Evolutionary conservation across 176 grass and related monocot species (phyloP).

Genomic region (Ampelocalamus luodianensis): DNA sequence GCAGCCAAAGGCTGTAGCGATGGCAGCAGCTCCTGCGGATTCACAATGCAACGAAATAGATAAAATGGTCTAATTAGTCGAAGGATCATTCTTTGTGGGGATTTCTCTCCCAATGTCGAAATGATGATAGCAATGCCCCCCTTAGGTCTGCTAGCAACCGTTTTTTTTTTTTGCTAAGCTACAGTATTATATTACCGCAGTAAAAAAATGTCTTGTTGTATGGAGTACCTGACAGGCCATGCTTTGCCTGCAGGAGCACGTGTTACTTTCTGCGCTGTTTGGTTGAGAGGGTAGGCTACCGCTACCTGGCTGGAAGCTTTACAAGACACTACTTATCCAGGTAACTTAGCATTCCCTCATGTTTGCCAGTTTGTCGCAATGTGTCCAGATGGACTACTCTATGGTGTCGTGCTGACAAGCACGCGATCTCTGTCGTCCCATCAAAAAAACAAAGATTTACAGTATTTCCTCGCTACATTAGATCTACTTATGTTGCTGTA

Average conservation of each 20-base stretch:
- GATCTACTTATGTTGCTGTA: too few relatives aligned
- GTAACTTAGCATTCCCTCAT: too few relatives aligned
- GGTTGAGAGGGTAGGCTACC: neutral
- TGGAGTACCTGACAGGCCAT: neutral
- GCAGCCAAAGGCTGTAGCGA: constrained; percentile 43
- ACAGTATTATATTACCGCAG: too few relatives aligned
- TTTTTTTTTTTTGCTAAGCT: neutral
- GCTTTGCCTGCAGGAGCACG: neutral
- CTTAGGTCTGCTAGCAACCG: neutral
- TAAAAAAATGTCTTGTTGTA: neutral
- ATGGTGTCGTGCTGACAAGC: too few relatives aligned
- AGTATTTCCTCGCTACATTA: too few relatives aligned
- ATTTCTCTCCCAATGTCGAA: neutral
- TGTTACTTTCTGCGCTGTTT: neutral
- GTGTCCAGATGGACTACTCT: too few relatives aligned
- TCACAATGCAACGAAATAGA: constrained; percentile 26
- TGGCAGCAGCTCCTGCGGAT: constrained; percentile 44
- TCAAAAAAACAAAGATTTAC: too few relatives aligned
- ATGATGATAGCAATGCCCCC: neutral
- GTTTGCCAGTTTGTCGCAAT: too few relatives aligned
- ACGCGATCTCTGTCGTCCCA: too few relatives aligned
- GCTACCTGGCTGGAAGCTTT: too few relatives aligned
- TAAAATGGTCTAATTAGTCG: neutral
- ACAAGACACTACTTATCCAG: too few relatives aligned
- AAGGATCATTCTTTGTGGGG: neutral